Conservation (phyloP, 202 grass and related monocot genomes). For the Cymbopogon flexuosus region DNA sequence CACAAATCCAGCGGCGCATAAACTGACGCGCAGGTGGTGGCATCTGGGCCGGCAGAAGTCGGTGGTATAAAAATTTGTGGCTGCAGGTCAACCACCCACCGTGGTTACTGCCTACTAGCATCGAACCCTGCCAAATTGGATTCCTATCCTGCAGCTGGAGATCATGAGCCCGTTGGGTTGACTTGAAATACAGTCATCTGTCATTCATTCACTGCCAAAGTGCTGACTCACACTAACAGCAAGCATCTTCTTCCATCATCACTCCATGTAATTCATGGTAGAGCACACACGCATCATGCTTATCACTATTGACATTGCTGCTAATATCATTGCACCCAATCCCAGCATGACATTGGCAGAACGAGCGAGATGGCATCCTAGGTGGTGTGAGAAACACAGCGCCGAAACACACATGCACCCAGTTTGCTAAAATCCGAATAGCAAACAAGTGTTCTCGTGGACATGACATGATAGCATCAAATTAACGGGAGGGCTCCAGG, state of each 20-base stretch:
- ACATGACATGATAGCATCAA: too few species aligned
- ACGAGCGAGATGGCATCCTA: not conserved
- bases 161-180: not conserved
- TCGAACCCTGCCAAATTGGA: not conserved
- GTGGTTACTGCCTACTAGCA: not conserved
- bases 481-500: not conserved
- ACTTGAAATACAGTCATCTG: not conserved
- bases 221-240: not conserved
- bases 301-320: too few species aligned
- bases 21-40: not conserved
- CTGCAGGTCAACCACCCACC: not conserved
- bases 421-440: not conserved
- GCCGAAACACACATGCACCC: too few species aligned
- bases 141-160: not conserved
- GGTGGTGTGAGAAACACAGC: too few species aligned
- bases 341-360: not conserved
- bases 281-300: too few species aligned
- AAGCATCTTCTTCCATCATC: not conserved
- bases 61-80: conserved; percentile 13
- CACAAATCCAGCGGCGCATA: not conserved
- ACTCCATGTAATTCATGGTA: not conserved
- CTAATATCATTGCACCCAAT: conserved; percentile 8
- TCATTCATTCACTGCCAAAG: not conserved
- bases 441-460: not conserved
- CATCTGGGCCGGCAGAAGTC: conserved; percentile 7